A percentile compares a stretch with the other conserved stretches of the same genome.
Evolutionary conservation across 768 basidiomycete species (phyloP).

Genomic region (Lactifluus subvellereus): DNA sequence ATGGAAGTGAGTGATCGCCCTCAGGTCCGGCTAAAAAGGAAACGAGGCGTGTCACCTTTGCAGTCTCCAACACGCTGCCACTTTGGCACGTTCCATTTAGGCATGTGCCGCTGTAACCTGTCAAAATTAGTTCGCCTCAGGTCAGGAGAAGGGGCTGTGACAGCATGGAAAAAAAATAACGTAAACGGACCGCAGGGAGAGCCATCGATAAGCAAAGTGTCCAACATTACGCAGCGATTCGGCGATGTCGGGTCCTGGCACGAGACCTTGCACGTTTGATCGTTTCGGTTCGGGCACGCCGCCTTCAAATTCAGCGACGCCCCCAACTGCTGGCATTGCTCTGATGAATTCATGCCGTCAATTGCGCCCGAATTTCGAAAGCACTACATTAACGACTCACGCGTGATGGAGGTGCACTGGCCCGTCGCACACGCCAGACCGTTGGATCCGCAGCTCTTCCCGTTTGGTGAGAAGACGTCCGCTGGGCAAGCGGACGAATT

Average conservation of each 20-base stretch:
- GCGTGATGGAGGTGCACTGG: slow-evolving; percentile 64
- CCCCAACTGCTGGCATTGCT: slow-evolving; percentile 72
- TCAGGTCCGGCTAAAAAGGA: neutral
- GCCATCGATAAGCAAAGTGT: slow-evolving; percentile 69
- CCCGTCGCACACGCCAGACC: slow-evolving; percentile 73
- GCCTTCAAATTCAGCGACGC: slow-evolving; percentile 60
- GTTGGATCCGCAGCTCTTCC: slow-evolving; percentile 57
- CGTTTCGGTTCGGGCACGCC: slow-evolving; percentile 59
- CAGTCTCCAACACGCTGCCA: slow-evolving; percentile 52
- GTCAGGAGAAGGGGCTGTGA: slow-evolving; percentile 7
- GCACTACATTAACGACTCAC: slow-evolving; percentile 39
- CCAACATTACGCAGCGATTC: slow-evolving; percentile 63
- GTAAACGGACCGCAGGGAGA: slow-evolving; percentile 67
- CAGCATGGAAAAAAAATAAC: slow-evolving; percentile 5
- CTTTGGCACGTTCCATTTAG: slow-evolving; percentile 52
- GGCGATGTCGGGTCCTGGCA: slow-evolving; percentile 64
- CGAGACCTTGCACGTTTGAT: slow-evolving; percentile 69
- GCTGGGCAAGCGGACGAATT: slow-evolving; percentile 65
- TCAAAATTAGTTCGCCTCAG: slow-evolving; percentile 16
- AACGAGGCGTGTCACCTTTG: slow-evolving; percentile 41
- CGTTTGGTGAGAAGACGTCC: slow-evolving; percentile 58
- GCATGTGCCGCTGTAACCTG: slow-evolving; percentile 72
- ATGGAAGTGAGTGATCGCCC: slow-evolving; percentile 7
- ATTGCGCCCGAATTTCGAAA: slow-evolving; percentile 7
- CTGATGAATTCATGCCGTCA: slow-evolving; percentile 32